Conservation (phyloP, 129 eudicot genomes). For the Flaveria linearis region DNA sequence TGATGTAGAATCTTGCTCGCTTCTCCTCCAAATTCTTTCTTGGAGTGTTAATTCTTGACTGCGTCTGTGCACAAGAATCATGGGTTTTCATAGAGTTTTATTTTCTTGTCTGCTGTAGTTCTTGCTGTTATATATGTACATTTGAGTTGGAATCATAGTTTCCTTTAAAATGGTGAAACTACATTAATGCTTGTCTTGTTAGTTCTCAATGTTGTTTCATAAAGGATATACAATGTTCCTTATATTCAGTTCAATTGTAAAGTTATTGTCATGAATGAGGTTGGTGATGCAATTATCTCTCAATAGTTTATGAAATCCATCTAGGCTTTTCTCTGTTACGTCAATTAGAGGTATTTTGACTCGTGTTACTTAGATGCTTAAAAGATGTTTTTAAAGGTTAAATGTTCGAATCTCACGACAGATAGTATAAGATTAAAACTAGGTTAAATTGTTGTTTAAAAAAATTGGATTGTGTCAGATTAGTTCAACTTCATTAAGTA, state of each 20-base stretch:
- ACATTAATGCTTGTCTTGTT: slow-evolving; percentile 5
- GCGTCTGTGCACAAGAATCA: no score
- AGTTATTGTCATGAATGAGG: neutral
- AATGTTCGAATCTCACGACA: no score
- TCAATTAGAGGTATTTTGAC: no score
- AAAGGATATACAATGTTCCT: slow-evolving; percentile 8
- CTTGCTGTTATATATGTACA: neutral
- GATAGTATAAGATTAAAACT: no score
- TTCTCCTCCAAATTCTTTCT: slow-evolving; percentile 41
- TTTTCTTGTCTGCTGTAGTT: slow-evolving; percentile 7
- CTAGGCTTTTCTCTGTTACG: neutral
- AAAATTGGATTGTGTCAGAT: no score
- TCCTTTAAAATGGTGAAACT: slow-evolving; percentile 1
- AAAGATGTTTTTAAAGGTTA: no score
- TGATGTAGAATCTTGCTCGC: slow-evolving; percentile 45
- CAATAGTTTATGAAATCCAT: neutral
- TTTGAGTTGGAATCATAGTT: neutral
- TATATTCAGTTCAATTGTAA: neutral
- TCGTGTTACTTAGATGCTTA: no score
- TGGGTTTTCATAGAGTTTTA: no score
- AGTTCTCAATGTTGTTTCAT: slow-evolving; percentile 18
- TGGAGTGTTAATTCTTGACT: slow-evolving; percentile 20
- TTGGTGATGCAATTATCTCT: neutral
- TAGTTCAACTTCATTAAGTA: no score
- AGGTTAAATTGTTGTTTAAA: no score